Evolutionary conservation across 257 asterid genomes (phyloP).

Genomic region (Avicennia marina): DNA sequence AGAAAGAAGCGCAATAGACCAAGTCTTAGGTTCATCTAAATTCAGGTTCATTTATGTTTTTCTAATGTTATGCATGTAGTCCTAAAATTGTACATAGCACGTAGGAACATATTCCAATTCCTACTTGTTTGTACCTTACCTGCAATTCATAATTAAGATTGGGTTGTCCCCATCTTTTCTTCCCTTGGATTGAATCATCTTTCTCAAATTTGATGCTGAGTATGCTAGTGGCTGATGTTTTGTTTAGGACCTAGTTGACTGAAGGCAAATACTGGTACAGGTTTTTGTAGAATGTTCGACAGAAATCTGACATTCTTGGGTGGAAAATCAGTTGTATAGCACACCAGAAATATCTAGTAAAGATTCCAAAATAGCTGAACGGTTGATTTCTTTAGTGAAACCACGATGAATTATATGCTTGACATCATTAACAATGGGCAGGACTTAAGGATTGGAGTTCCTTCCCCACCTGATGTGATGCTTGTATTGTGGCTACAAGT

Average conservation of each 20-base stretch:
- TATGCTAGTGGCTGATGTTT: not conserved
- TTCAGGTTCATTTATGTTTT: slow-evolving; percentile 16
- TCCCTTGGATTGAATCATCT: not conserved
- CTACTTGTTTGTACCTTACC: slow-evolving; percentile 23
- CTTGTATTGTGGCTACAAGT: too few relatives aligned
- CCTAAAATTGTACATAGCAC: slow-evolving; percentile 39
- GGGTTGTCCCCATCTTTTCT: not conserved
- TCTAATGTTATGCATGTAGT: slow-evolving; percentile 20
- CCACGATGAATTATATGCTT: too few relatives aligned
- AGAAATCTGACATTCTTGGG: too few relatives aligned
- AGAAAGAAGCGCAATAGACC: slow-evolving; percentile 78
- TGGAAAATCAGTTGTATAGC: too few relatives aligned
- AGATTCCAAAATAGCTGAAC: too few relatives aligned
- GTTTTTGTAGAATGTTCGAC: too few relatives aligned
- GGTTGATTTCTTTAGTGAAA: too few relatives aligned
- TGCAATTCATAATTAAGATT: slow-evolving; percentile 18
- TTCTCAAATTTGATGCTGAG: slow-evolving; percentile 5
- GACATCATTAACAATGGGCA: too few relatives aligned
- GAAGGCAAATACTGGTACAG: not conserved
- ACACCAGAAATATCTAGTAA: too few relatives aligned
- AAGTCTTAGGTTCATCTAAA: slow-evolving; percentile 42
- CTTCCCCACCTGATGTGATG: too few relatives aligned
- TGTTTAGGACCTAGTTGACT: not conserved
- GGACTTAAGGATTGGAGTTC: too few relatives aligned
- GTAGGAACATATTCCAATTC: slow-evolving; percentile 24